phyloP scores from a whole-genome alignment of 2,329 filamentous ascomycete species.

The Lachnellula subtilissima region DNA sequence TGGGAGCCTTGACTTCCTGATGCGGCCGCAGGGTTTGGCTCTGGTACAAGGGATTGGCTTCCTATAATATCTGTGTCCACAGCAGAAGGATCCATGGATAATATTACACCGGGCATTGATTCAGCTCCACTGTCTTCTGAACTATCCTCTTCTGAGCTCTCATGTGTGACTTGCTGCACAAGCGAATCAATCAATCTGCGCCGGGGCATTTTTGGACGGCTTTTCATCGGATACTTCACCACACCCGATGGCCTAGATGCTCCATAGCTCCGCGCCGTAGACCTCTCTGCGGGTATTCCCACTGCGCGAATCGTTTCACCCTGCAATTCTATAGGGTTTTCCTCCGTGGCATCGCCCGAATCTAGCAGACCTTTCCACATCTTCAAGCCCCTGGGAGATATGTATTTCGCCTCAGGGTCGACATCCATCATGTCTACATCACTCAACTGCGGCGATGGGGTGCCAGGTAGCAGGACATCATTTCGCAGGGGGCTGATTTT shows the following conservation, averaged over 20 bases:
- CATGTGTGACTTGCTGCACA: constrained; percentile 23
- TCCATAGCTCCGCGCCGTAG: background rate
- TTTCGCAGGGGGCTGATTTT: constrained; percentile 7
- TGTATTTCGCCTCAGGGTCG: constrained; percentile 8
- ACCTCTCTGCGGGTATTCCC: background rate
- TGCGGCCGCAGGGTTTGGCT: constrained; percentile 3
- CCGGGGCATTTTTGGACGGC: constrained; percentile 15
- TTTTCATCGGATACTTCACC: constrained; percentile 14
- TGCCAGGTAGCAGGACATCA: background rate
- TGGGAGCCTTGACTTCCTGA: constrained; percentile 26
- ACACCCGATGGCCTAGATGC: constrained; percentile 11
- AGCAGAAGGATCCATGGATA: background rate
- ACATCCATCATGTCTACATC: constrained; percentile 24
- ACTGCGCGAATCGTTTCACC: background rate
- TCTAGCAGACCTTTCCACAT: constrained; percentile 28
- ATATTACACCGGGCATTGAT: background rate
- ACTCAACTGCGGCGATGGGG: constrained; percentile 14
- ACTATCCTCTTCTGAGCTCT: constrained; percentile 9
- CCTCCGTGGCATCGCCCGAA: constrained; percentile 8
- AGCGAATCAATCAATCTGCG: constrained; percentile 32
- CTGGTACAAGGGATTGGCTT: constrained; percentile 15
- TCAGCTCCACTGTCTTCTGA: constrained; percentile 4
- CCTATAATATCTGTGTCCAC: constrained; percentile 6
- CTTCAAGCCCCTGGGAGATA: constrained; percentile 25
- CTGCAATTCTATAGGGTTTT: background rate